These are phyloP conservation scores for Leucocoprinus sp. DNA, from an alignment of 768 basidiomycete genomes.

Conservation along the genomic window DNA sequence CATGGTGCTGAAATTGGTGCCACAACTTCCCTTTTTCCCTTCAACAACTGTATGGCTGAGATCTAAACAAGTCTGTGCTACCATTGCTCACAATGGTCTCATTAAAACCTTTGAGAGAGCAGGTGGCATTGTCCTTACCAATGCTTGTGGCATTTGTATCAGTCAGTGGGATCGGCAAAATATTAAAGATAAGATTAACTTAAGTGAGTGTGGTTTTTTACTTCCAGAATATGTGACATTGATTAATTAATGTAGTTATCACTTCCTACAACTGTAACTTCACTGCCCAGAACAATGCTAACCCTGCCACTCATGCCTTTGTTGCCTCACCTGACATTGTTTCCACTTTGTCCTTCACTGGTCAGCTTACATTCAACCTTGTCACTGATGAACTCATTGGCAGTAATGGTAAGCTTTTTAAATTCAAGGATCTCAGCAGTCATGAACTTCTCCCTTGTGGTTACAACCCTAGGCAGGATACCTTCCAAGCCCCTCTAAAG, in stretches of 20 bases:
- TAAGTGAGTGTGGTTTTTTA: constrained; percentile 49
- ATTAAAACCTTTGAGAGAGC: constrained; percentile 80
- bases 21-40: constrained; percentile 98
- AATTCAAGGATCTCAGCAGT: constrained; percentile 88
- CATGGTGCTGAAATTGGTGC: constrained; percentile 99
- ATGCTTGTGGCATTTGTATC: constrained; percentile 98
- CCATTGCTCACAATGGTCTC: constrained; percentile 93
- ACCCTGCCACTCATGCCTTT: constrained; percentile 97
- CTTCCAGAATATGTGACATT: constrained; percentile 4
- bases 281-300: constrained; percentile 98
- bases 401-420: constrained; percentile 92
- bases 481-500: constrained; percentile 88
- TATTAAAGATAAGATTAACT: constrained; percentile 92
- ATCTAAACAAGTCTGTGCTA: constrained; percentile 96
- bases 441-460: constrained; percentile 91
- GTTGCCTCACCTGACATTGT: constrained; percentile 93
- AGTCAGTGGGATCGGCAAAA: constrained; percentile 99
- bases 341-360: constrained; percentile 94
- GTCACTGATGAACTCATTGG: constrained; percentile 83
- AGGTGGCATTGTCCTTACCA: constrained; percentile 92
- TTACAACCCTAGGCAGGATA: constrained; percentile 94
- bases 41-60: constrained; percentile 91
- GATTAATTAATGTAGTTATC: constrained; percentile 56
- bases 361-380: constrained; percentile 94
- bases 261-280: constrained; percentile 99